Base-by-base conservation (phyloP, 768 basidiomycete species). In the Mycena metata region DNA sequence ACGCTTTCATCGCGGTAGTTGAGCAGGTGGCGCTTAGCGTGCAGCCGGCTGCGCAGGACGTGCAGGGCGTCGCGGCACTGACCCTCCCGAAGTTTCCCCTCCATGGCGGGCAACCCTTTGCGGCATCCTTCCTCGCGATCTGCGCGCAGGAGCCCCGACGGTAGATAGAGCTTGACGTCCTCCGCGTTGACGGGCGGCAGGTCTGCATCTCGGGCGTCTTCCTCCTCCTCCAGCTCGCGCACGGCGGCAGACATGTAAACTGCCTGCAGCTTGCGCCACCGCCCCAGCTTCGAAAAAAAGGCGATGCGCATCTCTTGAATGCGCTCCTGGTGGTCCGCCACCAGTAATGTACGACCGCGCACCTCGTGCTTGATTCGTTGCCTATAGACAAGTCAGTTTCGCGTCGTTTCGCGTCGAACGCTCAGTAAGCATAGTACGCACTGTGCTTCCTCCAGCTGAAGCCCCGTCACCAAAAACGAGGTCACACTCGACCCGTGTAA, bases 251-350 rank as follows among this genome's bases (percentile, higher is more conserved):
- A 60, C 62, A 61, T 68, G 52, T 49, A 49, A 4, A 58, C 35
- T 10, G 30, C 55, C 54, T 71, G 60, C 5, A 47, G n/a, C 6
- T 19, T 13, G 0, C 72, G 23, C 21, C 69, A 57, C 10, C 19
- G 43, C n/a, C n/a, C 33, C 19, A 68, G 50, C 45, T 67, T 68
- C 19, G 33, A 12, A n/a, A 43, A 36, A 30, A 63, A 61, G 7
- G 56, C 45, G 11, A 49, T 19, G 11, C 71, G 69, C n/a, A 60
- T 66, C 54, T 74, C 54, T 15, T 62, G 12, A 7, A 73, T 36
- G n/a, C 52, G 56, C 15, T 35, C 39, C 2, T 35, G 2, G 19
- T 52, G 57, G 39, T 51, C 49, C 39, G 62, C 58, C 12, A 58
- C 62, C 16, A 69, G n/a, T n/a, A 57, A 33, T 10, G 12, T 30